Base-by-base conservation (phyloP, 2,329 filamentous ascomycete species). In the Cladophialophora chaetospira region DNA sequence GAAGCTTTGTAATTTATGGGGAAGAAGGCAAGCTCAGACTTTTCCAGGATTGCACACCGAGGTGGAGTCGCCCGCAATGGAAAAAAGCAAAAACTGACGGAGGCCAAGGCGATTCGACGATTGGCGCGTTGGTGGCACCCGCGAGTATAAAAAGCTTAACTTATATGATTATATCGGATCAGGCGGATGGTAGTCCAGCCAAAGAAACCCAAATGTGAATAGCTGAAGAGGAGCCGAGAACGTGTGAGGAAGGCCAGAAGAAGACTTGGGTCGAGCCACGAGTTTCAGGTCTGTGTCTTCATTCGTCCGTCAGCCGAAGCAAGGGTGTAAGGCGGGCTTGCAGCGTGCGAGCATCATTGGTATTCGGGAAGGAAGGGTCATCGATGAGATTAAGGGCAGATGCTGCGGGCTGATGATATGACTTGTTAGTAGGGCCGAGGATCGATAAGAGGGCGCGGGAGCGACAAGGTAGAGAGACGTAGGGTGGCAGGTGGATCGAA, bases 91-190 rank as follows among this genome's bases (percentile, higher is more conserved):
- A 47, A 25, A 48, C 53, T 56, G 47, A 55, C 53, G 53, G 28
- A 38, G 53, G 50, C 54, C 54, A 55, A 60, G 58, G 38, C 43
- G 33, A 13, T 17, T 26, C 19, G 21, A n/a, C 44, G 43, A 53
- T 50, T 55, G 52, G 44, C 19, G 15, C 28, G 38, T 40, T 48
- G 55, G 36, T 33, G 25, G 31, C 28, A 45, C 45, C 29, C 10
- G 33, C 13, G 17, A 54, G 50, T 53, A 42, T 53, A 57, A 59
- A 57, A 60, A 50, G 60, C 60, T 62, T 62, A 40, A 40, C 53
- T 42, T n/a, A 19, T 23, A 46, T 26, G 23, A 54, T 42, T n/a
- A 19, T 23, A 46, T 26, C 60, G 50, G 53, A 59, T 15, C 11
- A 47, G 25, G 31, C 60, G 57, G 57, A 57, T 55, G 45, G 35